phyloP scores from a whole-genome alignment of 1,284 basidiomycete species.

The Megacollybia platyphylla region DNA sequence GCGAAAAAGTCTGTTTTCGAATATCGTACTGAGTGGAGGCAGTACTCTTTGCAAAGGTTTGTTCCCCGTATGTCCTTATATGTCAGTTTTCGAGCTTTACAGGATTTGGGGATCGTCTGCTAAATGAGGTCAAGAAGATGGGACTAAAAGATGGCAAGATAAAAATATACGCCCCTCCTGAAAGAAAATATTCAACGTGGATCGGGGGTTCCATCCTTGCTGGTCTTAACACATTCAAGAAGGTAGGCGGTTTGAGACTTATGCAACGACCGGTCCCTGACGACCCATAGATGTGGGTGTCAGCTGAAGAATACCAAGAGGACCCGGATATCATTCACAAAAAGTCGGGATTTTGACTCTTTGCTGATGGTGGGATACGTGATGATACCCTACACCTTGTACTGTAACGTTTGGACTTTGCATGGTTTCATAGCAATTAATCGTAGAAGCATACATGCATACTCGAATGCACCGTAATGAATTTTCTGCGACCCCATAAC shows the following conservation, averaged over 20 bases:
- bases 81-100: slow-evolving; percentile 6
- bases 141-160: slow-evolving; percentile 98
- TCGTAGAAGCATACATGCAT: slow-evolving; percentile 11
- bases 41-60: slow-evolving; percentile 86
- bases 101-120: slow-evolving; percentile 94
- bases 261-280: background rate
- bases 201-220: slow-evolving; percentile 96
- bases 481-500: slow-evolving; percentile 9
- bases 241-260: slow-evolving; percentile 38
- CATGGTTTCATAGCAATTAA: slow-evolving; percentile 5
- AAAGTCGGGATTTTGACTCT: slow-evolving; percentile 61
- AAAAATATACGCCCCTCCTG: slow-evolving; percentile 99
- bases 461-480: slow-evolving; percentile 19
- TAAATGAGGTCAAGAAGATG: slow-evolving; percentile 93
- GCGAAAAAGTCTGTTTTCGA: slow-evolving; percentile 89
- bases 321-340: slow-evolving; percentile 98
- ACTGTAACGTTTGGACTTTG: background rate
- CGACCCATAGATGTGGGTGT: slow-evolving; percentile 84
- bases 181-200: slow-evolving; percentile 99
- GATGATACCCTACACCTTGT: background rate
- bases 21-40: slow-evolving; percentile 94
- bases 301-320: slow-evolving; percentile 98
- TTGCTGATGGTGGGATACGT: slow-evolving; percentile 5
- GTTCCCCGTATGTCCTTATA: slow-evolving; percentile 17
- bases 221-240: slow-evolving; percentile 94